These are phyloP conservation scores for Hypoxylon perforatum DNA, from an alignment of 495 filamentous ascomycete species.

Conservation along the genomic window DNA sequence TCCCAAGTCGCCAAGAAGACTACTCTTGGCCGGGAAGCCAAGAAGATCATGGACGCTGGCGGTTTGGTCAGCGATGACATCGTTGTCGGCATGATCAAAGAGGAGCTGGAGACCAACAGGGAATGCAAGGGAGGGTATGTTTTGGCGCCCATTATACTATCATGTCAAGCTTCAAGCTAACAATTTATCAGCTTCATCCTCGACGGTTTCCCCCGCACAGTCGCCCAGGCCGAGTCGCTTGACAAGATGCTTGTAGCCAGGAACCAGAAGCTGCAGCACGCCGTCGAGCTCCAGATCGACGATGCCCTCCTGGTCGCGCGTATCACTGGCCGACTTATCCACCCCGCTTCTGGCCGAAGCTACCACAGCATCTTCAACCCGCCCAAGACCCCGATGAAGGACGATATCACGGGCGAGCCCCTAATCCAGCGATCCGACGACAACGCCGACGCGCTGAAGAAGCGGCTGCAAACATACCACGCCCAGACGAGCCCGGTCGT, in stretches of 20 bases:
- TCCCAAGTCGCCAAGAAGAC: slow-evolving; percentile 99
- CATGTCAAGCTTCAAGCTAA: neutral
- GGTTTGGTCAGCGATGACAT: slow-evolving; percentile 99
- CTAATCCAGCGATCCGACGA: slow-evolving; percentile 96
- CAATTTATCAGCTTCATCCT: slow-evolving; percentile 84
- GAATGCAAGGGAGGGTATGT: slow-evolving; percentile 97
- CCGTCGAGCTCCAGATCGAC: slow-evolving; percentile 96
- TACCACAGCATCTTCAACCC: slow-evolving; percentile 99
- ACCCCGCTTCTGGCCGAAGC: slow-evolving; percentile 93
- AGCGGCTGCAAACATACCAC: slow-evolving; percentile 94
- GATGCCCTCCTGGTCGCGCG: slow-evolving; percentile 91
- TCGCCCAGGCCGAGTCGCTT: slow-evolving; percentile 92
- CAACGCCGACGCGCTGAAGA: slow-evolving; percentile 96
- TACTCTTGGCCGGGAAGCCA: slow-evolving; percentile 90
- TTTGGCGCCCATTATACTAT: neutral
- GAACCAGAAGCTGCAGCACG: slow-evolving; percentile 86
- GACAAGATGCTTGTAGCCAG: slow-evolving; percentile 86
- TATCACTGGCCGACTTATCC: slow-evolving; percentile 95
- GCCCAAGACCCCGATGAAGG: slow-evolving; percentile 92
- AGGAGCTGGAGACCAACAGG: slow-evolving; percentile 89
- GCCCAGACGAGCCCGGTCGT: slow-evolving; percentile 92
- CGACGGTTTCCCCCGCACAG: slow-evolving; percentile 97
- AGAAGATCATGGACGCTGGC: slow-evolving; percentile 99
- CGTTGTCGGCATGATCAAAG: slow-evolving; percentile 99
- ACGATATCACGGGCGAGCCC: slow-evolving; percentile 96